These are phyloP conservation scores for Wallacemonas rigidus DNA, from an alignment of 208 protist genomes.

Conservation along the genomic window DNA sequence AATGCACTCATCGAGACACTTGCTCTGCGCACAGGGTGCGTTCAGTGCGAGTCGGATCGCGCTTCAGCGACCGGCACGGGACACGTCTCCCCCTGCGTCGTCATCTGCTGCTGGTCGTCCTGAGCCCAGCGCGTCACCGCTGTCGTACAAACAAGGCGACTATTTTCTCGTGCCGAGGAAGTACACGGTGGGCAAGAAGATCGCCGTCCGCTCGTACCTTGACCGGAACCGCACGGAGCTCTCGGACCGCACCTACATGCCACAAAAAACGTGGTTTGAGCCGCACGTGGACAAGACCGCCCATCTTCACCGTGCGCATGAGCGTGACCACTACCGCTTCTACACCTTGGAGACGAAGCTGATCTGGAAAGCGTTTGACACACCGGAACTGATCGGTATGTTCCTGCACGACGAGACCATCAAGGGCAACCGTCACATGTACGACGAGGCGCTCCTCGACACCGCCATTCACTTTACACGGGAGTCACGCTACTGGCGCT, in stretches of 20 bases:
- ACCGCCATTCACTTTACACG: constrained; percentile 78
- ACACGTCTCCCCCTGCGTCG: too few species aligned
- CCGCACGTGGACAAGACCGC: constrained; percentile 42
- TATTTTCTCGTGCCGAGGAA: constrained; percentile 71
- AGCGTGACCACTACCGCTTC: constrained; percentile 70
- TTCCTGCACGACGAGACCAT: constrained; percentile 88
- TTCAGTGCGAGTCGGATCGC: not conserved
- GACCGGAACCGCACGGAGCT: constrained; percentile 89
- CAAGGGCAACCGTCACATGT: constrained; percentile 72
- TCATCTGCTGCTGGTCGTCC: not conserved
- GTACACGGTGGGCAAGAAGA: constrained; percentile 72
- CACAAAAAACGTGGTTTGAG: constrained; percentile 86
- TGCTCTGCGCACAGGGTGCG: not conserved
- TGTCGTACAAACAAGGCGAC: constrained; percentile 57
- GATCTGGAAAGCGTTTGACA: constrained; percentile 90
- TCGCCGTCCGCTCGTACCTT: constrained; percentile 83
- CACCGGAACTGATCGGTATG: constrained; percentile 81
- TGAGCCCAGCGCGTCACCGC: constrained; percentile 10
- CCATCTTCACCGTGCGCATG: constrained; percentile 56
- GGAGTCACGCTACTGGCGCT: constrained; percentile 89
- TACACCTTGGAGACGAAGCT: constrained; percentile 88
- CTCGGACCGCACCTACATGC: constrained; percentile 88
- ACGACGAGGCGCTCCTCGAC: constrained; percentile 70
- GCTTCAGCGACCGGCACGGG: not conserved
- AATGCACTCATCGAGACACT: constrained; percentile 6